A percentile compares a stretch with the other conserved stretches of the same genome.
These are phyloP conservation scores for Euryodendron excelsum DNA, from an alignment of 148 eudicot species.

Conservation along the genomic window DNA sequence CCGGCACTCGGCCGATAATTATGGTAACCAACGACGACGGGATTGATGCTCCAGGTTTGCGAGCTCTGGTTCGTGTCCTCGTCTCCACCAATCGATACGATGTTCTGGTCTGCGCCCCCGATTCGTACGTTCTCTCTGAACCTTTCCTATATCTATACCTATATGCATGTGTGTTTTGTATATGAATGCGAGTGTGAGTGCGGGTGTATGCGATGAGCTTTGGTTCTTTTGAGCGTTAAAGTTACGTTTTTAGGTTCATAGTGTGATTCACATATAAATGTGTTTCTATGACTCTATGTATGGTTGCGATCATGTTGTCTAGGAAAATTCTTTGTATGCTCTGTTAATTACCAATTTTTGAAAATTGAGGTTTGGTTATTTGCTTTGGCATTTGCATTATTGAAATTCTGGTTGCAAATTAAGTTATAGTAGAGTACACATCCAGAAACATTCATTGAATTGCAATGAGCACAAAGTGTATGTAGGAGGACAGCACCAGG, in stretches of 20 bases:
- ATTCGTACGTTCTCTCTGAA: slow-evolving; percentile 44
- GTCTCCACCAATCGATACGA: slow-evolving; percentile 56
- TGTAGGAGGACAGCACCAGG: not conserved
- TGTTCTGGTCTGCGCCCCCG: slow-evolving; percentile 78
- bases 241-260: not conserved
- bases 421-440: too few species aligned
- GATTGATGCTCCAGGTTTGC: slow-evolving; percentile 75
- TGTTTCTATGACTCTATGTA: not conserved
- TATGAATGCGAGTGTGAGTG: not conserved
- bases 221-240: too few species aligned
- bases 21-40: slow-evolving; percentile 92
- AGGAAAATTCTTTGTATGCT: not conserved
- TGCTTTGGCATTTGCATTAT: not conserved
- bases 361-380: not conserved
- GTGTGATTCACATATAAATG: not conserved
- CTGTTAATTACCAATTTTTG: not conserved
- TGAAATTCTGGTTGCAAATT: not conserved
- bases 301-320: not conserved
- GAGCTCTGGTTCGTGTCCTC: slow-evolving; percentile 61
- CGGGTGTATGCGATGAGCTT: not conserved
- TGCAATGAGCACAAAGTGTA: too few species aligned
- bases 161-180: not conserved
- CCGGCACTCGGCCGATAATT: slow-evolving; percentile 41
- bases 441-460: too few species aligned
- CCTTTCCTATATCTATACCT: not conserved